A percentile compares a stretch with the other conserved stretches of the same genome.
phyloP scores from a whole-genome alignment of 192 early-diverging fungal species.

The Geranomyces variabilis region DNA sequence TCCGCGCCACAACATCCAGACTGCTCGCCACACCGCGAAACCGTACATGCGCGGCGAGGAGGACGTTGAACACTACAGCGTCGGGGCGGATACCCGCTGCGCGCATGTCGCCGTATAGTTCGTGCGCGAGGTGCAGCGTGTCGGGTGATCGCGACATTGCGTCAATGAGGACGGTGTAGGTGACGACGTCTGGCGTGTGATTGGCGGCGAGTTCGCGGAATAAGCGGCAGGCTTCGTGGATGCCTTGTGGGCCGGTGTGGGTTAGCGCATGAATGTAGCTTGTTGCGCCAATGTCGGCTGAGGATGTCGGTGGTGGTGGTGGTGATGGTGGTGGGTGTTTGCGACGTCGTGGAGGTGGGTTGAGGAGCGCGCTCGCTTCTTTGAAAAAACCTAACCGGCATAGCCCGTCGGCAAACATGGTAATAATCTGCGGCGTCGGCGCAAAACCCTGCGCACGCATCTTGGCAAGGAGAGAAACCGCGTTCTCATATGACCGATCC shows the following conservation, averaged over 20 bases:
- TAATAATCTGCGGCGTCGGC: slow-evolving; percentile 2
- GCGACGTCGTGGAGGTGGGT: background rate
- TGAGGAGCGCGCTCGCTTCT: background rate
- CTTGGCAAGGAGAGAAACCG: background rate
- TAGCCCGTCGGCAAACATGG: slow-evolving; percentile 12
- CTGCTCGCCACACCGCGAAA: background rate
- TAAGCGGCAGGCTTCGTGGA: background rate
- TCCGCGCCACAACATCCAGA: slow-evolving; percentile 4
- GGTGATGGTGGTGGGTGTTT: background rate
- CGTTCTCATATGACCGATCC: background rate
- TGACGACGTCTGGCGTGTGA: slow-evolving; percentile 8
- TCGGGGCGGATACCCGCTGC: slow-evolving; percentile 18
- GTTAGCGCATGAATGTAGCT: slow-evolving; percentile 7
- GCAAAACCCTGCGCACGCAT: slow-evolving; percentile 5
- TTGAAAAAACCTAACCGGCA: slow-evolving; percentile 3
- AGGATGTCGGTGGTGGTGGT: too few species aligned
- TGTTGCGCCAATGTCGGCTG: background rate
- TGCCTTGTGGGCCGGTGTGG: background rate
- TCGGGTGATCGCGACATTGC: background rate
- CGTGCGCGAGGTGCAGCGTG: slow-evolving; percentile 2
- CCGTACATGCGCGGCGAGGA: slow-evolving; percentile 21
- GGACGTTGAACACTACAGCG: slow-evolving; percentile 21
- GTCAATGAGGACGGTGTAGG: slow-evolving; percentile 28
- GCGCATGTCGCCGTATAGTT: slow-evolving; percentile 16
- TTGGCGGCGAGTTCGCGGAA: background rate